Base-by-base conservation (phyloP, 2,329 filamentous ascomycete genomes). In the Helotiales sp. region DNA sequence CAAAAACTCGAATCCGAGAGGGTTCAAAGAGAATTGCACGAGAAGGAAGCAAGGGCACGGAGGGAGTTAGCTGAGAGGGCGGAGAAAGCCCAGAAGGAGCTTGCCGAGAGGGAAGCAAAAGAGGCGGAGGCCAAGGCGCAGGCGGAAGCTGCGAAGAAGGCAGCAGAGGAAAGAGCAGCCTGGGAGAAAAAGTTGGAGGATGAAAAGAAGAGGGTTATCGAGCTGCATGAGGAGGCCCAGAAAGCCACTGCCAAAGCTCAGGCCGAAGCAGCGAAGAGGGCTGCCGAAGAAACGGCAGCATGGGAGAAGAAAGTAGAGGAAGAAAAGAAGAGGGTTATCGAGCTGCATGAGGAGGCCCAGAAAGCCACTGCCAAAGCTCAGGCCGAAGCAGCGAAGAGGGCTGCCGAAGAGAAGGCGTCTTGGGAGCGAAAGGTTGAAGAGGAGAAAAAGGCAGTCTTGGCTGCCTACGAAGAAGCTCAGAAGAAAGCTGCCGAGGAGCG, bases 131-230 rank as follows among this genome's bases (percentile, higher is more conserved):
- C 77, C 15, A 78, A 79, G 49, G 76, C 73, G 1, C 46, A 34
- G 46, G 55, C 42, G 52, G 77, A 77, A 15, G 76, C 75, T 36
- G 81, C 81, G 68, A 80, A 77, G 59, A 76, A 77, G 22, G 77
- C 76, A 33, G 76, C 77, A 17, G 77, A 77, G 52, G 75, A 74
- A 34, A 71, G 76, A 63, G 57, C 65, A 59, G 57, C 70, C 71
- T 53, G 59, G 44, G 71, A 70, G 3, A 73, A 74, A 57, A 70
- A 69, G 1, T 63, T 74, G 30, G 70, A 68, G 33, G 62, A 63
- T 27, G 62, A 59, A 34, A 65, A 68, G 22, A 57, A 58, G 27
- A 52, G 77, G 61, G 75, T 77, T 17, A 76, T 76, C 33, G 76
- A 77, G 24, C 77, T 76, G 17, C 59, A 55, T 30, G 59, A 61